These are phyloP conservation scores for Cladorrhinum samala DNA, from an alignment of 495 filamentous ascomycete species.

Conservation along the genomic window DNA sequence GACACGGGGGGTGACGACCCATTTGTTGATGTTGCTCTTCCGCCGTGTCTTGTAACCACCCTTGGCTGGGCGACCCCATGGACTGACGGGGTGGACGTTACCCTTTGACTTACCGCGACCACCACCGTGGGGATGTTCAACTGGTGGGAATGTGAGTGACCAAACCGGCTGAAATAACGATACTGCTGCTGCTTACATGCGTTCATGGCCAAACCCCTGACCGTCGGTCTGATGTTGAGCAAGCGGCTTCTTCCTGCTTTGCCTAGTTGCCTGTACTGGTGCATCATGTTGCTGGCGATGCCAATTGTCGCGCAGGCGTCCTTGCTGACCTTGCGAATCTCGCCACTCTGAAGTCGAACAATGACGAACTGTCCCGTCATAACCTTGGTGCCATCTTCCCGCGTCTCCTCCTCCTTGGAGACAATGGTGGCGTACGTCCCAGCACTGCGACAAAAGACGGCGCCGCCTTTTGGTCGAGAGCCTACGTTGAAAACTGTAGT, in stretches of 20 bases:
- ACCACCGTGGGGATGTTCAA: conserved; percentile 96
- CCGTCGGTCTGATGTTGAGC: conserved; percentile 89
- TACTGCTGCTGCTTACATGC: conserved; percentile 50
- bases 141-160: conserved; percentile 33
- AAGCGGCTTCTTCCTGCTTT: conserved; percentile 90
- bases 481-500: conserved; percentile 88
- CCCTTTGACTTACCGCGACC: conserved; percentile 98
- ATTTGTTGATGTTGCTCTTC: conserved; percentile 68
- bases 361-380: conserved; percentile 63
- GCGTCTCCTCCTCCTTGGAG: conserved; percentile 69
- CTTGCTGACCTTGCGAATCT: conserved; percentile 77
- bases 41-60: conserved; percentile 92
- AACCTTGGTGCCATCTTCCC: conserved; percentile 47
- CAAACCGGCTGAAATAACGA: not conserved
- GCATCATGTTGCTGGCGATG: conserved; percentile 85
- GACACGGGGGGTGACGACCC: conserved; percentile 65
- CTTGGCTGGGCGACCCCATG: conserved; percentile 94
- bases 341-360: conserved; percentile 83
- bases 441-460: conserved; percentile 87
- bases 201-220: conserved; percentile 97
- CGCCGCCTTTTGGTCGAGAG: conserved; percentile 61
- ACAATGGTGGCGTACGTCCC: conserved; percentile 85
- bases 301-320: conserved; percentile 93
- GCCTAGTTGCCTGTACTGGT: conserved; percentile 81
- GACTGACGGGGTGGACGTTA: conserved; percentile 87